Percentiles rank a stretch among this genome's conserved stretches.
These are phyloP conservation scores for Trichosporon coremiiforme DNA, from an alignment of 1,284 basidiomycete genomes.

Conservation along the genomic window DNA sequence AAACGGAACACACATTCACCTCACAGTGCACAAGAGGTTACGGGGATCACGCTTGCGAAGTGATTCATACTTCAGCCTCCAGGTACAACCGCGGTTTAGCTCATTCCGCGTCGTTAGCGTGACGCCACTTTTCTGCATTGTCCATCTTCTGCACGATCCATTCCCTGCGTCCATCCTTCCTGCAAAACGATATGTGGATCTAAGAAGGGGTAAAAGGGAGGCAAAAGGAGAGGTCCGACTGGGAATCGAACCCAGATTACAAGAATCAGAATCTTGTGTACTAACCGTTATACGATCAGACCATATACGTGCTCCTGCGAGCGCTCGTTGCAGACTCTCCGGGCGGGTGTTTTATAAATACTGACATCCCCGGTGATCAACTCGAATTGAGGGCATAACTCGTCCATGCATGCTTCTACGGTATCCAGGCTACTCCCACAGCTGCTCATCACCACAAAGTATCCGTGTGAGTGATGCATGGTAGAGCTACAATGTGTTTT, in stretches of 20 bases:
- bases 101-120: background rate
- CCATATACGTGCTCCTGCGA: background rate
- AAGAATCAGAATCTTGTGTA: constrained; percentile 19
- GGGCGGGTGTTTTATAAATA: background rate
- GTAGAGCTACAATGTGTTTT: background rate
- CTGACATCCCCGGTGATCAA: background rate
- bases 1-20: too few species aligned
- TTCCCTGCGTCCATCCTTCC: background rate
- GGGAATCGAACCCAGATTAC: constrained; percentile 20
- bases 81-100: background rate
- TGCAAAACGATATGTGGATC: background rate
- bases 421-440: background rate
- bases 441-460: background rate
- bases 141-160: background rate
- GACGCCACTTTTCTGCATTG: background rate
- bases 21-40: background rate
- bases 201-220: background rate
- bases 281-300: constrained; percentile 20
- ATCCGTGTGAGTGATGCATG: constrained; percentile 11
- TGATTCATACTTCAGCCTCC: background rate
- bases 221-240: constrained; percentile 14
- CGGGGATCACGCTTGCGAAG: background rate
- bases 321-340: background rate
- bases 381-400: background rate
- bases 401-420: background rate